Percentiles rank a stretch among this genome's conserved stretches.
Evolutionary conservation across 1,139 yeast species (phyloP).

Genomic region (Taphrina pruni): DNA sequence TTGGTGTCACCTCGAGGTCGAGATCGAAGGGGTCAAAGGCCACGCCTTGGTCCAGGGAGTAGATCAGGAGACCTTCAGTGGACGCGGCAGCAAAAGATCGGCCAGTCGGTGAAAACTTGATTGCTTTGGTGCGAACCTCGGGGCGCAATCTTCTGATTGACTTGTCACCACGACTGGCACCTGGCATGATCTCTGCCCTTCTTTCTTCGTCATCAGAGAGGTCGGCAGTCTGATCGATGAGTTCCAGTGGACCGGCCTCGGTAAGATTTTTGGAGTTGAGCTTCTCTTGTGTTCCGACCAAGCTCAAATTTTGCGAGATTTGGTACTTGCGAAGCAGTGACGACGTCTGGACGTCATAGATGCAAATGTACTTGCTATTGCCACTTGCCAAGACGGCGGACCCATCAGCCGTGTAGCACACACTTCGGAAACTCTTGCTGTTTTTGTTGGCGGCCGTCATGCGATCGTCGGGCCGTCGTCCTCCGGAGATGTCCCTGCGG

Average conservation of each 20-base stretch:
- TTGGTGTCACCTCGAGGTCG: conserved; percentile 90
- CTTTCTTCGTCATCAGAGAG: conserved; percentile 85
- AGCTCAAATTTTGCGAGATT: conserved; percentile 84
- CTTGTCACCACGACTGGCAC: conserved; percentile 87
- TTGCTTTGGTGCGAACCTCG: conserved; percentile 75
- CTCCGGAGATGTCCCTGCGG: conserved; percentile 82
- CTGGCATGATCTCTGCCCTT: conserved; percentile 77
- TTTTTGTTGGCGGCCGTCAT: conserved; percentile 82
- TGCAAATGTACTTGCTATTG: conserved; percentile 84
- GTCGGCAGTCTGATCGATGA: conserved; percentile 85
- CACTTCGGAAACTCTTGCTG: conserved; percentile 79
- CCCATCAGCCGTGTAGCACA: conserved; percentile 90
- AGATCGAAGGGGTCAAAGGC: conserved; percentile 93
- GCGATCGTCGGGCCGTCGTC: conserved; percentile 81
- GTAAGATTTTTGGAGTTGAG: conserved; percentile 83
- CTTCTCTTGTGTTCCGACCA: conserved; percentile 83
- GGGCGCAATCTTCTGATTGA: conserved; percentile 78
- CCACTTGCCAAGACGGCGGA: conserved; percentile 88
- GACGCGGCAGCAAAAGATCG: conserved; percentile 93
- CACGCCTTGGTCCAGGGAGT: conserved; percentile 74
- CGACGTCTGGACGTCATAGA: conserved; percentile 86
- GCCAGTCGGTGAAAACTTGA: conserved; percentile 88
- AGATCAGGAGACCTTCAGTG: conserved; percentile 88
- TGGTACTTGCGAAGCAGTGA: conserved; percentile 80
- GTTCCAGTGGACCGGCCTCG: conserved; percentile 84